A percentile compares a stretch with the other conserved stretches of the same genome.
Conservation (phyloP, 805 yeast species). For the Kluyveromyces nonfermentans region DNA sequence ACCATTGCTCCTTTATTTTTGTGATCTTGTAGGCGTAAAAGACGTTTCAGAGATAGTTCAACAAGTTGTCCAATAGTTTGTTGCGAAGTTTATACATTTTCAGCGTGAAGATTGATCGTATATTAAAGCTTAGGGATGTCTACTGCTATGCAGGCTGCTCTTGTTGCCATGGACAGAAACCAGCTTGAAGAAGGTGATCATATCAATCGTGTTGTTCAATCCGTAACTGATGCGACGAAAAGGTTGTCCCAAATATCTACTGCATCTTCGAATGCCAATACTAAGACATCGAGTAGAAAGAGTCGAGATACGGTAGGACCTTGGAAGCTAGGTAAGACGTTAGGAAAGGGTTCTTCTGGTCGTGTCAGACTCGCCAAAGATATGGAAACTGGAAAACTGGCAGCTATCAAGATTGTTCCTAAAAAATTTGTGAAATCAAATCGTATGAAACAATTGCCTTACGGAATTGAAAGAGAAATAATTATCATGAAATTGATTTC, state of each 20-base stretch:
- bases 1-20: too few relatives aligned
- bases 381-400: constrained; percentile 57
- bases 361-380: constrained; percentile 70
- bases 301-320: constrained; percentile 55
- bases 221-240: constrained; percentile 29
- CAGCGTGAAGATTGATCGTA: not conserved
- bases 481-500: constrained; percentile 93
- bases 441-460: constrained; percentile 45
- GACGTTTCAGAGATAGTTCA: not conserved
- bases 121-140: constrained; percentile 2
- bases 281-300: constrained; percentile 25
- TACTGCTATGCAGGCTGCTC: constrained; percentile 22
- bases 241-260: constrained; percentile 26
- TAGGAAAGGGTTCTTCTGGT: constrained; percentile 80
- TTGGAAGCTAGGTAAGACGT: constrained; percentile 69
- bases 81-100: not conserved
- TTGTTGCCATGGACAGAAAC: constrained; percentile 2
- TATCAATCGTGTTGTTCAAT: constrained; percentile 25
- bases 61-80: not conserved
- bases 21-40: too few relatives aligned
- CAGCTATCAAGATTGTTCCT: constrained; percentile 78
- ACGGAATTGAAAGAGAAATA: constrained; percentile 95
- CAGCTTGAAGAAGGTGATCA: constrained; percentile 8
- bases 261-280: constrained; percentile 11
- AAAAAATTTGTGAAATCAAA: constrained; percentile 31